Conservation (phyloP, 2,329 filamentous ascomycete genomes). For the Hypocrella siamensis region DNA sequence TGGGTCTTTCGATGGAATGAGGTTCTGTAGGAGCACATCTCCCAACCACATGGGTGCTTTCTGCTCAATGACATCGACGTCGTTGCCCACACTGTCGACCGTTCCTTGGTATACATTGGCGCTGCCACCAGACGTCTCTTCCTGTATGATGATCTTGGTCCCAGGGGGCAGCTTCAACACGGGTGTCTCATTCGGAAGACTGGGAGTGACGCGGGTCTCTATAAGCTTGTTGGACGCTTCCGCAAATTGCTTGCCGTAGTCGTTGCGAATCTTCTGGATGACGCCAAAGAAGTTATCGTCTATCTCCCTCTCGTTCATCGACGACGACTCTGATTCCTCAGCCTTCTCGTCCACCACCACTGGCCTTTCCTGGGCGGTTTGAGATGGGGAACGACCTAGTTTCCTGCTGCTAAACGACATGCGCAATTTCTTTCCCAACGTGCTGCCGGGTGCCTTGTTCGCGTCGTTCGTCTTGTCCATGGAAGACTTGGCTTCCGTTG, state of each 20-base stretch:
- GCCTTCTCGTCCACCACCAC: constrained; percentile 61
- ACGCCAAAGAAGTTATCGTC: constrained; percentile 62
- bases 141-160: constrained; percentile 53
- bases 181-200: constrained; percentile 57
- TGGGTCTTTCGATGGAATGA: constrained; percentile 73
- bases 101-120: constrained; percentile 87
- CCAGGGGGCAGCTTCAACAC: constrained; percentile 55
- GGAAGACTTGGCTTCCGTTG: constrained; percentile 32
- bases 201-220: constrained; percentile 51
- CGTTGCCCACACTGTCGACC: constrained; percentile 58
- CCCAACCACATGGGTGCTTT: constrained; percentile 84
- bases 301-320: constrained; percentile 53
- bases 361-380: constrained; percentile 50
- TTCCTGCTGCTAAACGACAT: constrained; percentile 80
- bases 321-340: constrained; percentile 48
- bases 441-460: constrained; percentile 39
- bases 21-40: constrained; percentile 72
- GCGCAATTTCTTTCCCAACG: constrained; percentile 78
- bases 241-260: constrained; percentile 53
- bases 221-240: constrained; percentile 38
- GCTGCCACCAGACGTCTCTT: constrained; percentile 49
- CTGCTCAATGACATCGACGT: constrained; percentile 73
- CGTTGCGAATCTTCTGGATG: constrained; percentile 55
- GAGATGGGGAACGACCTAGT: constrained; percentile 50
- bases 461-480: constrained; percentile 31